Conservation (phyloP, 2,329 filamentous ascomycete genomes). For the Xenoacremonium recifei region DNA sequence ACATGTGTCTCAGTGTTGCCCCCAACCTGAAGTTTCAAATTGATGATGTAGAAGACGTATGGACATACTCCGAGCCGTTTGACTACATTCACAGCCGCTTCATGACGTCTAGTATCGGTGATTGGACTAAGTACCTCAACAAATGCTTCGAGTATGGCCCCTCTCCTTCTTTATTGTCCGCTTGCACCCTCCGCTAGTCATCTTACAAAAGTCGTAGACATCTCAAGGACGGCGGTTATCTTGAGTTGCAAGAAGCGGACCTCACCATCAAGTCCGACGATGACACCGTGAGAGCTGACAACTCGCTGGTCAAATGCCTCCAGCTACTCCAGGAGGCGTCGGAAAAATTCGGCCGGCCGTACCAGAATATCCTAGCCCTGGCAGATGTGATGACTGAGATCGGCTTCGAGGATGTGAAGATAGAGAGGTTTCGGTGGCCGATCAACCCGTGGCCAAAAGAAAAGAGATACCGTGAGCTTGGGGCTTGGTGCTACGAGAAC, state of each 20-base stretch:
- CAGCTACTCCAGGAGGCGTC: conserved; percentile 24
- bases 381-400: conserved; percentile 41
- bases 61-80: conserved; percentile 22
- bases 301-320: conserved; percentile 17
- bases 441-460: conserved; percentile 49
- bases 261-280: conserved; percentile 12
- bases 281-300: conserved; percentile 12
- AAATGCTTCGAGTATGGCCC: conserved; percentile 21
- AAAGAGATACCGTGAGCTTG: conserved; percentile 46
- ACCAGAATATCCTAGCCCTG: conserved; percentile 17
- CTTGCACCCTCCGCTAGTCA: no score
- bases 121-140: conserved; percentile 21
- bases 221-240: conserved; percentile 21
- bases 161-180: no score
- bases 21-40: conserved; percentile 25
- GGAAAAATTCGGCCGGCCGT: conserved; percentile 23
- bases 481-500: conserved; percentile 20
- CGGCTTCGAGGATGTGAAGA: conserved; percentile 50
- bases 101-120: conserved; percentile 19
- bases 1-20: no score
- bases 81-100: conserved; percentile 27
- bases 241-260: conserved; percentile 22
- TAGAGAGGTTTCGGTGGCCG: conserved; percentile 46
- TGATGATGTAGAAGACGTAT: conserved; percentile 25
- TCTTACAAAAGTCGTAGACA: no score